A percentile compares a stretch with the other conserved stretches of the same genome.
Evolutionary conservation across 805 yeast genomes (phyloP).

Genomic region (Hanseniaspora osmophila): DNA sequence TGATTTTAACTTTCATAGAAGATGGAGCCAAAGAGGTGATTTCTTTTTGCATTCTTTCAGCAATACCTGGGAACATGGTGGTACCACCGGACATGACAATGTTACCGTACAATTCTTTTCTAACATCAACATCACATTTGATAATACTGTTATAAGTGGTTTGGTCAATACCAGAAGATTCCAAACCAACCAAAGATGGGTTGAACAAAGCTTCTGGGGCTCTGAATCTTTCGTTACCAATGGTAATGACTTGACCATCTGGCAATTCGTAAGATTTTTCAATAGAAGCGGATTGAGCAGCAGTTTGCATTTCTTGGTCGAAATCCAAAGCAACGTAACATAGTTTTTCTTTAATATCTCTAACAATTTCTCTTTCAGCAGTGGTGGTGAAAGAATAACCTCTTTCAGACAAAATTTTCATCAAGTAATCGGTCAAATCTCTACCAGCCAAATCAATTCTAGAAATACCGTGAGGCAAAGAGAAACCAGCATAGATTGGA

Average conservation of each 20-base stretch:
- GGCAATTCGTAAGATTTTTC: slow-evolving; percentile 99
- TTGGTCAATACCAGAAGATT: slow-evolving; percentile 98
- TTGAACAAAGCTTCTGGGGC: slow-evolving; percentile 99
- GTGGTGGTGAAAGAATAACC: slow-evolving; percentile 98
- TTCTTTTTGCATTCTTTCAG: slow-evolving; percentile 99
- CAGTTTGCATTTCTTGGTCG: slow-evolving; percentile 98
- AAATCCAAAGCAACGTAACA: slow-evolving; percentile 98
- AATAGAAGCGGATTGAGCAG: slow-evolving; percentile 93
- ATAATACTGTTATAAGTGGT: slow-evolving; percentile 62
- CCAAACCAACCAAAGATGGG: slow-evolving; percentile 80
- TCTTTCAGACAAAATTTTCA: slow-evolving; percentile 96
- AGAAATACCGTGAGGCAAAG: slow-evolving; percentile 95
- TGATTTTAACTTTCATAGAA: slow-evolving; percentile 98
- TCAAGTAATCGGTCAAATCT: slow-evolving; percentile 96
- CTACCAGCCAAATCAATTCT: slow-evolving; percentile 99
- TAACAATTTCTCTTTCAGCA: slow-evolving; percentile 94
- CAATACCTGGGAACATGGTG: slow-evolving; percentile 99
- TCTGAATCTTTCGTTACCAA: slow-evolving; percentile 99
- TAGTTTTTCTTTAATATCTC: slow-evolving; percentile 88
- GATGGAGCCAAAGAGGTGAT: slow-evolving; percentile 98
- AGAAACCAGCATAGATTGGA: slow-evolving; percentile 99
- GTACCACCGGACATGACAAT: slow-evolving; percentile 99
- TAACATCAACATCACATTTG: slow-evolving; percentile 98
- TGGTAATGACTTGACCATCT: slow-evolving; percentile 98
- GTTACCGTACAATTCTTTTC: slow-evolving; percentile 97